Evolutionary conservation across 371 early-diverging fungal species (phyloP).

Genomic region (Mucor sp.): DNA sequence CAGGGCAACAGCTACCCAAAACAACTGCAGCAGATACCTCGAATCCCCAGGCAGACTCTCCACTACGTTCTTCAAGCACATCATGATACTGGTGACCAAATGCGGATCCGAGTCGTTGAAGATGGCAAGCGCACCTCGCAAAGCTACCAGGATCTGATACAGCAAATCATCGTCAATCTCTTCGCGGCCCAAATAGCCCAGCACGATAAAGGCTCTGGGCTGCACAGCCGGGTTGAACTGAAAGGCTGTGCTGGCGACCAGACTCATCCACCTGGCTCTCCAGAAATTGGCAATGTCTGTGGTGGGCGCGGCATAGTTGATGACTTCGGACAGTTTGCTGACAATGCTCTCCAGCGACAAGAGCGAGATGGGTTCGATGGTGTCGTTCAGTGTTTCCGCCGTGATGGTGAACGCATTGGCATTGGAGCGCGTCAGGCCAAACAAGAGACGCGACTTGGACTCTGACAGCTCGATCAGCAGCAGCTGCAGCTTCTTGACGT

Average conservation of each 20-base stretch:
- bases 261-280: constrained; percentile 89
- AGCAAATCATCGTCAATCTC: constrained; percentile 84
- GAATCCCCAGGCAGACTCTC: constrained; percentile 73
- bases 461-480: constrained; percentile 69
- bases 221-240: constrained; percentile 90
- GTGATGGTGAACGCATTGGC: constrained; percentile 69
- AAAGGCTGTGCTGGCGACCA: constrained; percentile 87
- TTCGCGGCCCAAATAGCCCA: constrained; percentile 83
- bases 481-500: constrained; percentile 53
- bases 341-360: constrained; percentile 77
- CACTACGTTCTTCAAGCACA: constrained; percentile 83
- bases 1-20: constrained; percentile 86
- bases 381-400: constrained; percentile 62
- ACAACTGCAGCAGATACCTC: constrained; percentile 75
- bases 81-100: constrained; percentile 76
- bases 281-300: constrained; percentile 74
- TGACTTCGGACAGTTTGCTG: constrained; percentile 71
- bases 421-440: constrained; percentile 70
- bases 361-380: constrained; percentile 65
- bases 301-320: constrained; percentile 71
- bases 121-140: constrained; percentile 77
- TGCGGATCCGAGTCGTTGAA: constrained; percentile 77
- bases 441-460: constrained; percentile 71
- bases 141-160: constrained; percentile 84
- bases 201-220: constrained; percentile 86